These are phyloP conservation scores for Vigna mungo DNA, from an alignment of 306 rosid genomes.

Conservation along the genomic window DNA sequence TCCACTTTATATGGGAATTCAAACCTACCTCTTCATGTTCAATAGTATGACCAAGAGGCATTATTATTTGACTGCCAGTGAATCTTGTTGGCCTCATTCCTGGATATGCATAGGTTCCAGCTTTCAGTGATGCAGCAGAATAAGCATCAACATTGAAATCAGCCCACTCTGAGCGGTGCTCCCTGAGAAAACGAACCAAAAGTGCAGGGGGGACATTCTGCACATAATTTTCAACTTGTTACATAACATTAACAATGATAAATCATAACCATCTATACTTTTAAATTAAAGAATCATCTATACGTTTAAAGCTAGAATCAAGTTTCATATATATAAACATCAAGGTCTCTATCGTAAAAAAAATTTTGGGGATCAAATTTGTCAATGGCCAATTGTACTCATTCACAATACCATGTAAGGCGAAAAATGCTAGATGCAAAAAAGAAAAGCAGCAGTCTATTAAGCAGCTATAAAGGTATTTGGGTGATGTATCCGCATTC, in stretches of 20 bases:
- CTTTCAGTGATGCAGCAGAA: conserved; percentile 77
- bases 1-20: conserved; percentile 7
- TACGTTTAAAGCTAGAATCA: not conserved
- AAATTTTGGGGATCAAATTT: not conserved
- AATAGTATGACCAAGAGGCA: conserved; percentile 97
- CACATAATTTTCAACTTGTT: conserved; percentile 38
- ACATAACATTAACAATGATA: conserved; percentile 3
- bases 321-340: not conserved
- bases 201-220: conserved; percentile 95
- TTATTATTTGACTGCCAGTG: conserved; percentile 95
- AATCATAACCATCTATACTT: not conserved
- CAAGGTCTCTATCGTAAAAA: not conserved
- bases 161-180: conserved; percentile 99
- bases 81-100: conserved; percentile 93
- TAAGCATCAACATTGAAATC: conserved; percentile 98
- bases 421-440: not conserved
- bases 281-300: not conserved
- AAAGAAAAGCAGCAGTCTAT: not conserved
- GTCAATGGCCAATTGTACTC: not conserved
- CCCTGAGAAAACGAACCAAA: conserved; percentile 92
- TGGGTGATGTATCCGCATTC: not conserved
- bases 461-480: not conserved
- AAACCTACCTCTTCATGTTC: conserved; percentile 87
- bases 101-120: conserved; percentile 83
- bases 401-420: not conserved